phyloP scores from a whole-genome alignment of 2,329 filamentous ascomycete species.

The Colletotrichum spinosum region DNA sequence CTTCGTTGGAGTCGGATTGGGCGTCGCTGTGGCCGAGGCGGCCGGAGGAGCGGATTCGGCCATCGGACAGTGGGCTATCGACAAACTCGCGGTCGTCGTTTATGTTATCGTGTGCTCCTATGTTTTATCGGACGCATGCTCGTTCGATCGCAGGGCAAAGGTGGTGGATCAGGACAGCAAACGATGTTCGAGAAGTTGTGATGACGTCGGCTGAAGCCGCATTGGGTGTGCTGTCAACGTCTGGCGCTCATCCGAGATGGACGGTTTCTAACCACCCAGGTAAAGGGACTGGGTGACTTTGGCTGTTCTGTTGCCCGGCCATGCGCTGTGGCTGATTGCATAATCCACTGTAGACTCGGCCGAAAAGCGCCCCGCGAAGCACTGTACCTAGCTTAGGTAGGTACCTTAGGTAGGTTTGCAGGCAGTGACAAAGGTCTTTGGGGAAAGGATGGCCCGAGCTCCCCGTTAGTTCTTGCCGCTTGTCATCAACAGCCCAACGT shows the following conservation, averaged over 20 bases:
- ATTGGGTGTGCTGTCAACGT: conserved; percentile 28
- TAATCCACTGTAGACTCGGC: conserved; percentile 32
- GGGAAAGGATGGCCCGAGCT: conserved; percentile 20
- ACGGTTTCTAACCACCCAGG: not conserved
- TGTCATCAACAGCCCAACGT: not conserved
- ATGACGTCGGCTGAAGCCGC: conserved; percentile 36
- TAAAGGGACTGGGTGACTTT: not conserved
- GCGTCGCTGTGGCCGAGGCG: conserved; percentile 24
- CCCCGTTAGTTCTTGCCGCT: conserved; percentile 4
- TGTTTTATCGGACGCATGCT: conserved; percentile 26
- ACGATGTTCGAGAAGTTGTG: conserved; percentile 15
- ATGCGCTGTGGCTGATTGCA: conserved; percentile 13
- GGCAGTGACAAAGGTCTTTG: not conserved
- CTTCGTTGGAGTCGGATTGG: conserved; percentile 4
- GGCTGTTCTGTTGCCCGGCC: conserved; percentile 2
- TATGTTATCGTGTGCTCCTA: conserved; percentile 24
- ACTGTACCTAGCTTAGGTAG: conserved; percentile 2
- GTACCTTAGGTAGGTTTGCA: not conserved
- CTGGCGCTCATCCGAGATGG: conserved; percentile 26
- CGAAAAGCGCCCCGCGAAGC: conserved; percentile 21
- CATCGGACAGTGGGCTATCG: conserved; percentile 21
- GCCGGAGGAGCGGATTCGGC: conserved; percentile 31
- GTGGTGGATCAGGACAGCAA: not conserved
- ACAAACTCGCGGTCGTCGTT: conserved; percentile 4
- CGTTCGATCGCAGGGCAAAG: not conserved